Evolutionary conservation across 352 stramenopile genomes (phyloP).

Genomic region (Saprolegnia parasitica): DNA sequence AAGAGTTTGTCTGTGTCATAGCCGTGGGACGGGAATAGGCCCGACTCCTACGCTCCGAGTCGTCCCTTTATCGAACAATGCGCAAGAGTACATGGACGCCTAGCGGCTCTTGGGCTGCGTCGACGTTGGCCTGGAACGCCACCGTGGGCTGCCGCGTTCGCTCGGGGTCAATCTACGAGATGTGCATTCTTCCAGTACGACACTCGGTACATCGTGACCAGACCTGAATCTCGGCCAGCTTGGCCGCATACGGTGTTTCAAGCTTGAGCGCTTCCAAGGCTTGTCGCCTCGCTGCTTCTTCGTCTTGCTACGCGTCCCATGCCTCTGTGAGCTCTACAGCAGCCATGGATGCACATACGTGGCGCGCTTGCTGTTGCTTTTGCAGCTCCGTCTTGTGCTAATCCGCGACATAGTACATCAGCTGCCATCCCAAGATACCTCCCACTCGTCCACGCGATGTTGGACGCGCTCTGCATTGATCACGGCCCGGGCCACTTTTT

Average conservation of each 20-base stretch:
- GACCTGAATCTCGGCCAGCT: conserved; percentile 53
- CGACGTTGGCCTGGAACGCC: conserved; percentile 61
- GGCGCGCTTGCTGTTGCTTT: conserved; percentile 34
- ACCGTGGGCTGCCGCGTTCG: conserved; percentile 62
- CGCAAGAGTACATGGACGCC: conserved; percentile 39
- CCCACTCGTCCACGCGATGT: conserved; percentile 49
- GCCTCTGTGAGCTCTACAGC: not conserved
- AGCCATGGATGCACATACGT: not conserved
- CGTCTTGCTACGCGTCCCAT: not conserved
- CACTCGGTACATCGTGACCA: not conserved
- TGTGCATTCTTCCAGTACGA: not conserved
- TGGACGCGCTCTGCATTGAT: conserved; percentile 64
- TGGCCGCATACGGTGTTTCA: conserved; percentile 62
- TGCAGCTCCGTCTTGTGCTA: conserved; percentile 56
- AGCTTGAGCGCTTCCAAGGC: conserved; percentile 61
- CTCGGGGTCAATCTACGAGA: conserved; percentile 50
- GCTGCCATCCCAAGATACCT: conserved; percentile 35
- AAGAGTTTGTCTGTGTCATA: conserved; percentile 76
- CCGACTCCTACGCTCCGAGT: conserved; percentile 43
- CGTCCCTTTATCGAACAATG: not conserved
- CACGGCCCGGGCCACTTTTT: conserved; percentile 36
- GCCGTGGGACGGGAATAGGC: conserved; percentile 61
- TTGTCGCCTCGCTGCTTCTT: conserved; percentile 39
- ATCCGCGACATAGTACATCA: not conserved
- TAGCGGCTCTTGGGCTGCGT: conserved; percentile 52